A percentile compares a stretch with the other conserved stretches of the same genome.
phyloP scores from a whole-genome alignment of 495 filamentous ascomycete species.

The Elasticomyces elasticus region DNA sequence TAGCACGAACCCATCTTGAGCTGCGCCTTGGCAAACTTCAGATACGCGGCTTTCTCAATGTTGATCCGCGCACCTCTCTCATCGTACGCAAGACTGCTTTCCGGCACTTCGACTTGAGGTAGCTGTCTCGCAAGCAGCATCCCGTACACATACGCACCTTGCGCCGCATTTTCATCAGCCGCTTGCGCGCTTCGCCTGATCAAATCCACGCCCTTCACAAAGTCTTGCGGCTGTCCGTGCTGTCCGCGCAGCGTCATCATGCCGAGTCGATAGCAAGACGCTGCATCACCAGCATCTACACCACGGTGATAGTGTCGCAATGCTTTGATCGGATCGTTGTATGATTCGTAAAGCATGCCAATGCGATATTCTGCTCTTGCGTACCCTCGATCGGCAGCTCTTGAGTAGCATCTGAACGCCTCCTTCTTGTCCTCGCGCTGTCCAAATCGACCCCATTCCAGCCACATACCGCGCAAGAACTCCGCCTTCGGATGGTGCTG shows the following conservation, averaged over 20 bases:
- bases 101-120: conserved; percentile 75
- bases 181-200: conserved; percentile 74
- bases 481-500: conserved; percentile 90
- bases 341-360: conserved; percentile 94
- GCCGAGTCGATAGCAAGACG: conserved; percentile 87
- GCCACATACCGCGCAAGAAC: conserved; percentile 93
- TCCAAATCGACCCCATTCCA: conserved; percentile 95
- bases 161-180: conserved; percentile 93
- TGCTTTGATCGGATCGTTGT: conserved; percentile 82
- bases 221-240: conserved; percentile 78
- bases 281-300: conserved; percentile 69
- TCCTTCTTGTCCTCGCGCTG: conserved; percentile 83
- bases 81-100: conserved; percentile 62
- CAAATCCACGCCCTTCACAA: conserved; percentile 62
- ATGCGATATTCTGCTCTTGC: conserved; percentile 93
- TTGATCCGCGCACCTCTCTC: conserved; percentile 66
- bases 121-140: conserved; percentile 89
- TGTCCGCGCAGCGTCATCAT: conserved; percentile 97
- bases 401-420: conserved; percentile 73
- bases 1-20: conserved; percentile 95
- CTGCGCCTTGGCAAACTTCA: conserved; percentile 94
- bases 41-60: conserved; percentile 93
- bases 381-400: conserved; percentile 82
- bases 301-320: conserved; percentile 80
- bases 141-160: conserved; percentile 92